These are phyloP conservation scores for Phaseolus coccineus DNA, from an alignment of 331 rosid genomes.

Conservation along the genomic window DNA sequence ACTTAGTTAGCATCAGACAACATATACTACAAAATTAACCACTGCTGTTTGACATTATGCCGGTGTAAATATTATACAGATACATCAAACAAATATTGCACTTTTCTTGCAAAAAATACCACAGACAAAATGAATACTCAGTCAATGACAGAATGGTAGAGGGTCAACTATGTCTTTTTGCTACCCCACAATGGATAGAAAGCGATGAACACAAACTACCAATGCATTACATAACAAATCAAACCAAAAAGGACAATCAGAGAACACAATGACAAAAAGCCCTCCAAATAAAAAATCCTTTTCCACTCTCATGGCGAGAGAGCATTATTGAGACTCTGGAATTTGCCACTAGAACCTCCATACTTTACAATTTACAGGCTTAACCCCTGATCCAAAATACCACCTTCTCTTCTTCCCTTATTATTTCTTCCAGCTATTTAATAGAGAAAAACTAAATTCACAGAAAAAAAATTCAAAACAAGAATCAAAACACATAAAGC, in stretches of 20 bases:
- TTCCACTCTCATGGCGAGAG: conserved; percentile 15
- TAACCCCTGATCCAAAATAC: conserved; percentile 39
- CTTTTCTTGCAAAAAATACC: conserved; percentile 13
- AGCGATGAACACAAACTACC: conserved; percentile 34
- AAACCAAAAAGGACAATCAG: conserved; percentile 36
- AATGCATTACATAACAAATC: conserved; percentile 44
- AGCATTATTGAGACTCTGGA: conserved; percentile 28
- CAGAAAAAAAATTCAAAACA: background rate
- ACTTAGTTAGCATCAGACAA: conserved; percentile 10
- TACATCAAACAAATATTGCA: conserved; percentile 26
- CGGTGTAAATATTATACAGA: conserved; percentile 20
- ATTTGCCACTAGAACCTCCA: conserved; percentile 43
- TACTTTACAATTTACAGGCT: conserved; percentile 30
- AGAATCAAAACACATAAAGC: conserved; percentile 28
- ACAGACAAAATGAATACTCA: conserved; percentile 27
- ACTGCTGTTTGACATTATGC: conserved; percentile 24
- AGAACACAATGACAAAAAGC: conserved; percentile 53
- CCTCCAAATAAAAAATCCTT: conserved; percentile 39
- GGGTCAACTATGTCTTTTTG: conserved; percentile 59
- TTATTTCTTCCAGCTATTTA: conserved; percentile 6
- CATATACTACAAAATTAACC: conserved; percentile 18
- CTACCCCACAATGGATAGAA: conserved; percentile 42
- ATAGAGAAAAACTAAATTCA: background rate
- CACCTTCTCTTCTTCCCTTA: background rate
- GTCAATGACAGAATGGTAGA: conserved; percentile 30